Base-by-base conservation (phyloP, 257 asterid species). In the Petunia secreta region DNA sequence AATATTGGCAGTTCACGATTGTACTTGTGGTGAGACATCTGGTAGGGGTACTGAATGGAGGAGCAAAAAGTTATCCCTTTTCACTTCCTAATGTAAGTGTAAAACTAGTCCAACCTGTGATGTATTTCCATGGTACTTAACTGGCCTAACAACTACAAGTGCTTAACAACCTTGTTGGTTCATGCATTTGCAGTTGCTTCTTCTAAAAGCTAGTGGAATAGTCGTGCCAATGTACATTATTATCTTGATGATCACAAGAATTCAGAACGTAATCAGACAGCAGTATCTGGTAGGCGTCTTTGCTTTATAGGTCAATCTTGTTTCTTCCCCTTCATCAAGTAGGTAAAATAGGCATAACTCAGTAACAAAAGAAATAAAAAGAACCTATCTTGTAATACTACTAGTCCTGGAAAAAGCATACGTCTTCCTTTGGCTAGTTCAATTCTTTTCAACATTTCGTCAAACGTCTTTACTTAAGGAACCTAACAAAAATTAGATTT, bases 151-250 rank as follows among this genome's bases (percentile, higher is more conserved):
- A 25, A 48, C 53, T 55, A 8, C 2, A 6, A 48, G 13, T 48
- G 54, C 54, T 8, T 48, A 66, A 38, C 8, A 66, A 66, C 16
- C 7, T 64, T 38, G 5, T 36, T 37, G 8, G 52, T 50, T 50
- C 14, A 7, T 6, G 25, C 10, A 11, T 43, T 8, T 65, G 85
- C 96, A 94, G 98, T 82, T 94, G 77, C 78, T 91, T 25, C 80
- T 89, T 36, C 84, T 86, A 25, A 86, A 87, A 85, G 93, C 93
- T 9, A 87, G 90, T 63, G 97, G 97, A 4, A 85, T 92, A 60
- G 63, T 94, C n/a, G 82, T 92, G 4, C 98, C 98, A 46, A 91
- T 94, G 97, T 92, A 87, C 86, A 63, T 92, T 75, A 67, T 94
- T 76, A 13, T 90, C 78, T 83, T 91, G 84, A 77, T 91, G 57